These are phyloP conservation scores for Diaporthe citrichinensis DNA, from an alignment of 2,329 filamentous ascomycete genomes.

Conservation along the genomic window DNA sequence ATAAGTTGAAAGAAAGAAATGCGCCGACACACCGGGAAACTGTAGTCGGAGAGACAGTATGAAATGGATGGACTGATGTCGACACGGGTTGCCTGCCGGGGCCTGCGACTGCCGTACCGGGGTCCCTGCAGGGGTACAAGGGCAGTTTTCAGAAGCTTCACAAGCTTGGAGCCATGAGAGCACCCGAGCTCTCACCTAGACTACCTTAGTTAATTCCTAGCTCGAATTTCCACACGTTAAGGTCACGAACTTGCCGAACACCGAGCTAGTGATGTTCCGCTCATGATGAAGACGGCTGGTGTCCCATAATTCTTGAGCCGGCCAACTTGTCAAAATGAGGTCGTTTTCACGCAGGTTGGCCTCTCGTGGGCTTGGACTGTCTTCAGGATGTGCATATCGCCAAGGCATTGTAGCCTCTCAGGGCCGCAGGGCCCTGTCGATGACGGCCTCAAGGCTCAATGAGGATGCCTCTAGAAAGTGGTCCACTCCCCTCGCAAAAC, in stretches of 20 bases:
- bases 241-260: slow-evolving; percentile 6
- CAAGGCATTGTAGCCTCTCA: slow-evolving; percentile 30
- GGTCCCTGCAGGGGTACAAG: background rate
- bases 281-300: slow-evolving; percentile 16
- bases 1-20: background rate
- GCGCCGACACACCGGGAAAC: background rate
- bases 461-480: slow-evolving; percentile 71
- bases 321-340: slow-evolving; percentile 29
- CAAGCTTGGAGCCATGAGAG: background rate
- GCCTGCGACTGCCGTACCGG: background rate
- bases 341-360: slow-evolving; percentile 33
- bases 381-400: slow-evolving; percentile 17
- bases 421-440: slow-evolving; percentile 31
- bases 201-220: slow-evolving; percentile 3
- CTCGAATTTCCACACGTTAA: background rate
- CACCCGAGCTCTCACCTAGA: background rate
- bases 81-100: slow-evolving; percentile 37
- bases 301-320: background rate
- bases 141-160: slow-evolving; percentile 23
- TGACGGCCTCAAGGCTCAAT: slow-evolving; percentile 24
- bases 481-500: slow-evolving; percentile 93
- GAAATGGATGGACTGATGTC: background rate
- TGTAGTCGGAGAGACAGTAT: background rate
- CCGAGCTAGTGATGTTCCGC: background rate
- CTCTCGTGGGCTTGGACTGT: slow-evolving; percentile 33